A percentile compares a stretch with the other conserved stretches of the same genome.
These are phyloP conservation scores for Tetrapisispora namnaoensis DNA, from an alignment of 805 yeast species.

Conservation along the genomic window DNA sequence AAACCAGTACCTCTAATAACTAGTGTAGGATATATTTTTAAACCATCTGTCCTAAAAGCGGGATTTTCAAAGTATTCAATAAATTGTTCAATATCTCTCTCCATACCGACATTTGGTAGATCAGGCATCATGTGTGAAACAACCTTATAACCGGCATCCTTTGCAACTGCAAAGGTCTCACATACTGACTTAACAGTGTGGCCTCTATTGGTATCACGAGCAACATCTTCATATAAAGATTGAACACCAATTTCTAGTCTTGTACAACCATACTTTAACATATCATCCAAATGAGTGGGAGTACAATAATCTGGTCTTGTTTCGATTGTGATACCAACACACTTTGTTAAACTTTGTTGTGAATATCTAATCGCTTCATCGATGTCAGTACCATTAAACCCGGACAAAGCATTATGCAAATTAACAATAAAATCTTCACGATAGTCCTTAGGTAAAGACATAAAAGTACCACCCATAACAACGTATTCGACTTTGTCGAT, in stretches of 20 bases:
- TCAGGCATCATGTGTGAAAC: constrained; percentile 99
- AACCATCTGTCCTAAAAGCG: constrained; percentile 91
- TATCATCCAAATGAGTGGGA: constrained; percentile 86
- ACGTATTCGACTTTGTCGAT: constrained; percentile 97
- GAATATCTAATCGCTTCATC: constrained; percentile 88
- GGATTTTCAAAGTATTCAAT: constrained; percentile 96
- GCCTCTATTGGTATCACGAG: constrained; percentile 95
- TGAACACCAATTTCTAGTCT: constrained; percentile 96
- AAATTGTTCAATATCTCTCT: constrained; percentile 91
- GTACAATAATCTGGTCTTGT: constrained; percentile 98
- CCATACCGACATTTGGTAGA: constrained; percentile 97
- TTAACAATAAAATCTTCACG: constrained; percentile 83
- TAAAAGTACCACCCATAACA: constrained; percentile 98
- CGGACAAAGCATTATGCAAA: constrained; percentile 90
- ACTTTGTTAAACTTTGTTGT: constrained; percentile 89
- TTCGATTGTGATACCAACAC: constrained; percentile 97
- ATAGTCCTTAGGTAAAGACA: constrained; percentile 86
- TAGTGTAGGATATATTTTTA: constrained; percentile 89
- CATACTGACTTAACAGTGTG: constrained; percentile 95
- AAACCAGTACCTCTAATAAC: constrained; percentile 96
- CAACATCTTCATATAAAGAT: constrained; percentile 95
- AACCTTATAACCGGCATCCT: constrained; percentile 96
- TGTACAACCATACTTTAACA: constrained; percentile 94
- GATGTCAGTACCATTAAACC: constrained; percentile 74
- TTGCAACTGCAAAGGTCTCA: constrained; percentile 91